Conservation (phyloP, 345 rosid genomes). For the rapeseed (Brassica napus) region Da-Ae NC_063440.1:12397001-12397500, state of each 20-base stretch:
- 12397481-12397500: not conserved
- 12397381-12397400: constrained; percentile 4
- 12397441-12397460: constrained; percentile 2
- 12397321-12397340: constrained; percentile 13
- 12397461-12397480: not conserved
- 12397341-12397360: constrained; percentile 25
- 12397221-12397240: not conserved
- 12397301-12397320: not conserved
- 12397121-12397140: not conserved
- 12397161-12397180: not conserved
- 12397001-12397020: not conserved
- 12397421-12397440: constrained; percentile 18
- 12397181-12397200: not conserved
- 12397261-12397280: not conserved
- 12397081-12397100: constrained; percentile 8
- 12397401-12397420: constrained; percentile 21
- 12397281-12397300: not conserved
- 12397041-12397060: constrained; percentile 1
- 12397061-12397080: constrained; percentile 11
- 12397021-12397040: not conserved
- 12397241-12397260: not conserved
- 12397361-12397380: constrained; percentile 21
- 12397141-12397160: not conserved
- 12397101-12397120: constrained; percentile 2
- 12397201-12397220: not conserved